These are phyloP conservation scores for Neopestalotiopsis clavispora DNA, from an alignment of 2,329 filamentous ascomycete species.

Conservation along the genomic window DNA sequence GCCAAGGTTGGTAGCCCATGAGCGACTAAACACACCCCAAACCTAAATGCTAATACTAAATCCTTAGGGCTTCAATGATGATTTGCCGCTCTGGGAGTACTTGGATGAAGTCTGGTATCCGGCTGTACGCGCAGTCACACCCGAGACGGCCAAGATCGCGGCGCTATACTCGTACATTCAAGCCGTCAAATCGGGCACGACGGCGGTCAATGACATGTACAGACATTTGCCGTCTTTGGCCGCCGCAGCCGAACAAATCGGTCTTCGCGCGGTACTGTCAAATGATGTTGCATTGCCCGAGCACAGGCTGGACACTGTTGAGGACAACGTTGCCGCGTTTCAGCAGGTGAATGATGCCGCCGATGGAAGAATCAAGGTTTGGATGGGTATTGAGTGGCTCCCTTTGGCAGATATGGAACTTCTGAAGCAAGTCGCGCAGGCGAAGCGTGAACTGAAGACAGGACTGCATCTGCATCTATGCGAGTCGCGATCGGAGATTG, in stretches of 20 bases:
- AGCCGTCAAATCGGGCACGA: conserved; percentile 28
- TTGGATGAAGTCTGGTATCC: conserved; percentile 30
- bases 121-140: conserved; percentile 26
- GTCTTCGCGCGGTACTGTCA: conserved; percentile 27
- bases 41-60: not conserved
- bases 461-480: conserved; percentile 29
- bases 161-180: conserved; percentile 27
- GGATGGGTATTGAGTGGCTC: conserved; percentile 29
- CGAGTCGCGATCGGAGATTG: conserved; percentile 26
- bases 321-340: conserved; percentile 27
- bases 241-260: conserved; percentile 25
- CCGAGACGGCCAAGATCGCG: conserved; percentile 18
- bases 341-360: conserved; percentile 21
- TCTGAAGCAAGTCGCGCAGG: conserved; percentile 22
- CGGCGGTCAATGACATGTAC: conserved; percentile 33
- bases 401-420: conserved; percentile 24
- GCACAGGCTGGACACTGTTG: conserved; percentile 26
- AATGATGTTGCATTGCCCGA: conserved; percentile 28
- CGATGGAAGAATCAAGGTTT: conserved; percentile 26
- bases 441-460: conserved; percentile 25
- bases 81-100: conserved; percentile 30
- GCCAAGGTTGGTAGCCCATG: conserved; percentile 23
- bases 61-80: conserved; percentile 26
- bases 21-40: not conserved
- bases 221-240: conserved; percentile 24